These are phyloP conservation scores for Phytophthora sojae DNA, from an alignment of 352 stramenopile genomes.

Conservation along the genomic window DNA sequence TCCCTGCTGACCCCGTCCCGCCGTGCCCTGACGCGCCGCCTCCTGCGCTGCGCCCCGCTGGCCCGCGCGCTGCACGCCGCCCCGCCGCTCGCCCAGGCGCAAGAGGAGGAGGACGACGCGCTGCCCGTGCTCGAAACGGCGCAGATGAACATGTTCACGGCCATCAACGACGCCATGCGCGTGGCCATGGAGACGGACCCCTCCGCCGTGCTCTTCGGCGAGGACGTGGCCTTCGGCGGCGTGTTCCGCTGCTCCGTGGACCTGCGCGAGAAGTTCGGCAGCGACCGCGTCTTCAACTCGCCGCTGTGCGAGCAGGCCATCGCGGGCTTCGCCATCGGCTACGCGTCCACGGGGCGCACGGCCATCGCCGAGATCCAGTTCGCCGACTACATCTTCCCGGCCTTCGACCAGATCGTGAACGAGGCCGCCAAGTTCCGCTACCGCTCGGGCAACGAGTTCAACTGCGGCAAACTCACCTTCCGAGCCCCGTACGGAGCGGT, in stretches of 20 bases:
- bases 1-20: slow-evolving; percentile 15
- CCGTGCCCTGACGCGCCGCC: slow-evolving; percentile 4
- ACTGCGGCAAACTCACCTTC: slow-evolving; percentile 97
- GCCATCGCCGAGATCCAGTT: slow-evolving; percentile 99
- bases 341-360: slow-evolving; percentile 95
- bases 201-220: slow-evolving; percentile 95
- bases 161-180: slow-evolving; percentile 93
- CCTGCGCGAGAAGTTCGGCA: slow-evolving; percentile 94
- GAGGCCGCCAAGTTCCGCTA: slow-evolving; percentile 99
- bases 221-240: slow-evolving; percentile 98
- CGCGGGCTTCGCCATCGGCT: slow-evolving; percentile 97
- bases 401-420: slow-evolving; percentile 97
- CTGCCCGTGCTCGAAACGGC: slow-evolving; percentile 51
- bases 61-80: slow-evolving; percentile 17
- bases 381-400: slow-evolving; percentile 98
- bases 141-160: slow-evolving; percentile 94
- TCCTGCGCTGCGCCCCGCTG: slow-evolving; percentile 1
- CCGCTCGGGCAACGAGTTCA: slow-evolving; percentile 97
- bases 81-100: slow-evolving; percentile 22
- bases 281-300: slow-evolving; percentile 97
- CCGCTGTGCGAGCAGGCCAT: slow-evolving; percentile 96
- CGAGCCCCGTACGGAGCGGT: slow-evolving; percentile 96
- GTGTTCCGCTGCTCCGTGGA: slow-evolving; percentile 98
- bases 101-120: slow-evolving; percentile 29
- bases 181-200: slow-evolving; percentile 91